These are phyloP conservation scores for Ophiosphaerella herpotricha DNA, from an alignment of 2,329 filamentous ascomycete species.

Conservation along the genomic window DNA sequence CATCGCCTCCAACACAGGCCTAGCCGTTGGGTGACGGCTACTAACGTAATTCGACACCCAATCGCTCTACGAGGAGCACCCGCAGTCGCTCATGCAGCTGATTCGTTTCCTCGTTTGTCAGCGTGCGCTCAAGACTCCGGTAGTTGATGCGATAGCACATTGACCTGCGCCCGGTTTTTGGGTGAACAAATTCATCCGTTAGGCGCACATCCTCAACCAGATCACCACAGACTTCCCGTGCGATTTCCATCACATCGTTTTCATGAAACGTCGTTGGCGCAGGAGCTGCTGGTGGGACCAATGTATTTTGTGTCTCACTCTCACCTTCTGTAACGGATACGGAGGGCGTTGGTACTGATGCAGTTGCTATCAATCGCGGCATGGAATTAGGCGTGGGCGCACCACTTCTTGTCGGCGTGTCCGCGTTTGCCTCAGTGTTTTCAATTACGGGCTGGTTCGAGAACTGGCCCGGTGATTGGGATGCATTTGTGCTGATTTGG, in stretches of 20 bases:
- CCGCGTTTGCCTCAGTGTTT: constrained; percentile 2
- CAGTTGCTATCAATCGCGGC: constrained; percentile 7
- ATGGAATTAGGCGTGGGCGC: not conserved
- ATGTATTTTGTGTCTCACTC: not conserved
- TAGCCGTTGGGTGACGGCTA: not conserved
- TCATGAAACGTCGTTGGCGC: constrained; percentile 69
- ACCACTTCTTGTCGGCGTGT: constrained; percentile 1
- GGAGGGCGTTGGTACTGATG: constrained; percentile 21
- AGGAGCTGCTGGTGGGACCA: constrained; percentile 13
- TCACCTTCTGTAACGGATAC: constrained; percentile 1
- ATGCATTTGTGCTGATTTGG: constrained; percentile 12
- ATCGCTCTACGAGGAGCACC: constrained; percentile 65
- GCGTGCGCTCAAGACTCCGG: constrained; percentile 84
- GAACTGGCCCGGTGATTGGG: constrained; percentile 8
- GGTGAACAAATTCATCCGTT: constrained; percentile 86
- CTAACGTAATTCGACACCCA: constrained; percentile 80
- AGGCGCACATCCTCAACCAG: constrained; percentile 84
- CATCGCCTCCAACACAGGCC: not conserved
- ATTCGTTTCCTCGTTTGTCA: constrained; percentile 84
- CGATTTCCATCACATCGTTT: constrained; percentile 96
- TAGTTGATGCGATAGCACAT: constrained; percentile 94
- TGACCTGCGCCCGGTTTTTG: constrained; percentile 80
- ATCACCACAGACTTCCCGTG: constrained; percentile 80
- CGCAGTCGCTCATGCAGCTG: constrained; percentile 72
- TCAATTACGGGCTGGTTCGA: not conserved